Base-by-base conservation (phyloP, 2,329 filamentous ascomycete species). In the Cercospora sp. region DNA sequence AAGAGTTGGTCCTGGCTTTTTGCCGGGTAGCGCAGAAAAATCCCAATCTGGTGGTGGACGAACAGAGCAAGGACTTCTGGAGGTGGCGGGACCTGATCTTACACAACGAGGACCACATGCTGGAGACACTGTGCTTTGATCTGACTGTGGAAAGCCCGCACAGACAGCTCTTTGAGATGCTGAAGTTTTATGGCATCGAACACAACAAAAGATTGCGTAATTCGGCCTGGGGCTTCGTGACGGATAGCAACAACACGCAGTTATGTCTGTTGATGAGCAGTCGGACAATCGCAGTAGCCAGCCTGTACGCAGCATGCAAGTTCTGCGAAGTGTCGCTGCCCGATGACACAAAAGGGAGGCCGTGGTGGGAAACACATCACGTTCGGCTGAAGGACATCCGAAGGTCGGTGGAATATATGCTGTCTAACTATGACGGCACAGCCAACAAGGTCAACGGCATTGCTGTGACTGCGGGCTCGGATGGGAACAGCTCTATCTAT, bases 11-110 rank as follows among this genome's bases (percentile, higher is more conserved):
- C 72, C 90, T 97, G 34, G 92, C 94, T 1, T 95, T 97, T 75
- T 95, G 93, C 69, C 92, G 94, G 72, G 93, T 97, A 21, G 95
- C 94, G 30, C 93, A 97, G 80, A 98, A 99, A 82, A 94, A 98
- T 74, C 85, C 92, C 1, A 91, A 93, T 75, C 87, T 97, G 68
- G 85, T 94, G 64, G 92, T 98, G 63, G 95, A 99, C 78, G 95
- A 98, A 80, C 94, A 98, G 80, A 96, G 91, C 73, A 98, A 97
- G 77, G 95, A 99, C 77, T 99, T 95, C 79, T 99, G 95, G 95
- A 89, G 91, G 76, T 99, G 95, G 95, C 88, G 93, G 69, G 95
- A 99, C 78, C 95, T 91, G 67, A 97, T 99, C 66, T 83, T 98
- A 13, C 90, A 91, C 72, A 93, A 96, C 77, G 95, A 99, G 81